Conservation (phyloP, 2,329 filamentous ascomycete genomes). For the Penicillium sp. region DNA sequence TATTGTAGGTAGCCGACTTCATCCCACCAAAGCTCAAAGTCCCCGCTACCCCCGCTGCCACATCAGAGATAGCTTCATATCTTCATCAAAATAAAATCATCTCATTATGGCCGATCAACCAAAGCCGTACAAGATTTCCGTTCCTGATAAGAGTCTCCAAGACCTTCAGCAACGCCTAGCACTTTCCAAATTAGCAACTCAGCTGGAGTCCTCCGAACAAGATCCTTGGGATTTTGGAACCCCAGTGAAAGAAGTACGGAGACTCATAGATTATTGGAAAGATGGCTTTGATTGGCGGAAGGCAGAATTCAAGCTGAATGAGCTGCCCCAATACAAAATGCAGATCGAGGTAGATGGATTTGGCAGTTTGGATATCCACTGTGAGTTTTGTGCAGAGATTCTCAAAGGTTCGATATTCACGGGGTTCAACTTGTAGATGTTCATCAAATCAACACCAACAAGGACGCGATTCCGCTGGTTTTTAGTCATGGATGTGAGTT, state of each 20-base stretch:
- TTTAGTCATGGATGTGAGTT: conserved; percentile 56
- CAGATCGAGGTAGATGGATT: conserved; percentile 51
- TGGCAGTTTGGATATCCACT: conserved; percentile 54
- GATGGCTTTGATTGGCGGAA: conserved; percentile 53
- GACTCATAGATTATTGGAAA: conserved; percentile 52
- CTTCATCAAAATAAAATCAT: too few species aligned
- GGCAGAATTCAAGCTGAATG: conserved; percentile 53
- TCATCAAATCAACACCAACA: conserved; percentile 46
- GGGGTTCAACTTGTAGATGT: conserved; percentile 34
- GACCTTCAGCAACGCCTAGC: conserved; percentile 17
- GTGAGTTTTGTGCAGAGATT: conserved; percentile 3
- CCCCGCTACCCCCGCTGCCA: too few species aligned
- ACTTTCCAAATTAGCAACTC: conserved; percentile 12
- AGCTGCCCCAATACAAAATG: conserved; percentile 52
- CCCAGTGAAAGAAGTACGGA: conserved; percentile 26
- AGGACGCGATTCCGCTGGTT: conserved; percentile 56
- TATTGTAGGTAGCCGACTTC: neutral
- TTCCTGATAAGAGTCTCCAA: conserved; percentile 11
- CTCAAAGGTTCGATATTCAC: neutral
- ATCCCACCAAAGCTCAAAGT: neutral
- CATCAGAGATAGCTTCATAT: neutral
- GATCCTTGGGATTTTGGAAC: conserved; percentile 18
- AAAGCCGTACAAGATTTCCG: conserved; percentile 12
- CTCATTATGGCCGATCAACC: conserved; percentile 9
- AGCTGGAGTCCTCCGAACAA: conserved; percentile 15